Conservation (phyloP, 805 yeast species). For the Zygosaccharomyces siamensis region DNA sequence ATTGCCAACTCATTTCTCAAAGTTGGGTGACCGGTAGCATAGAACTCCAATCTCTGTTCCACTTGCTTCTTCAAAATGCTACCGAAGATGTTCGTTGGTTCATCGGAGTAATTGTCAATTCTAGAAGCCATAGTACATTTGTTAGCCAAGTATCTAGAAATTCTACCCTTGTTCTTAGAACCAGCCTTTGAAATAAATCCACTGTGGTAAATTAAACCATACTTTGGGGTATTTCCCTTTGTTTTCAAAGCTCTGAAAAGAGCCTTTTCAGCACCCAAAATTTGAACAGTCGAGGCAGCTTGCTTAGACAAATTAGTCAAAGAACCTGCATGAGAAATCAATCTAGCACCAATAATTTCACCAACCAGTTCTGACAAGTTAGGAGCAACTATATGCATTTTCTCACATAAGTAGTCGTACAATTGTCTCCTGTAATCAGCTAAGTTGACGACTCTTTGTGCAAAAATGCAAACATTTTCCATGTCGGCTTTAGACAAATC, state of each 20-base stretch:
- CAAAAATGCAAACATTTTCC: slow-evolving; percentile 85
- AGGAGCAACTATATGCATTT: slow-evolving; percentile 98
- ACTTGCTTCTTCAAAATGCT: slow-evolving; percentile 90
- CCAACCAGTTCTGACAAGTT: slow-evolving; percentile 95
- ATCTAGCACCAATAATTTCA: slow-evolving; percentile 97
- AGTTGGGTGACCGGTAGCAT: slow-evolving; percentile 94
- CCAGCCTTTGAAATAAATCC: slow-evolving; percentile 91
- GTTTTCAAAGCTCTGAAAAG: slow-evolving; percentile 93
- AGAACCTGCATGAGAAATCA: slow-evolving; percentile 98
- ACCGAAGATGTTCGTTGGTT: slow-evolving; percentile 88
- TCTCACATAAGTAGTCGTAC: slow-evolving; percentile 82
- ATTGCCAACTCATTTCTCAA: slow-evolving; percentile 94
- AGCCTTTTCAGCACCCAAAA: slow-evolving; percentile 96
- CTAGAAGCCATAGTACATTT: slow-evolving; percentile 98
- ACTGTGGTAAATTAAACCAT: slow-evolving; percentile 92
- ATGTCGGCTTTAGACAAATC: slow-evolving; percentile 93
- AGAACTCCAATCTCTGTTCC: slow-evolving; percentile 93
- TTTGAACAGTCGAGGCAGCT: slow-evolving; percentile 98
- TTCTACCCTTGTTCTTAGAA: slow-evolving; percentile 97
- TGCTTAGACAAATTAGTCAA: slow-evolving; percentile 93
- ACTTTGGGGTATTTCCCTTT: slow-evolving; percentile 94
- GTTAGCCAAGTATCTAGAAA: slow-evolving; percentile 96
- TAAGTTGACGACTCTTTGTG: slow-evolving; percentile 86
- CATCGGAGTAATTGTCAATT: slow-evolving; percentile 95
- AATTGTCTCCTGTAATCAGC: slow-evolving; percentile 84